Evolutionary conservation across 75 land plant genomes (phyloP), one percentile per base, ranked within the genome.

Genomic region (Pinus albicaulis): DNA sequence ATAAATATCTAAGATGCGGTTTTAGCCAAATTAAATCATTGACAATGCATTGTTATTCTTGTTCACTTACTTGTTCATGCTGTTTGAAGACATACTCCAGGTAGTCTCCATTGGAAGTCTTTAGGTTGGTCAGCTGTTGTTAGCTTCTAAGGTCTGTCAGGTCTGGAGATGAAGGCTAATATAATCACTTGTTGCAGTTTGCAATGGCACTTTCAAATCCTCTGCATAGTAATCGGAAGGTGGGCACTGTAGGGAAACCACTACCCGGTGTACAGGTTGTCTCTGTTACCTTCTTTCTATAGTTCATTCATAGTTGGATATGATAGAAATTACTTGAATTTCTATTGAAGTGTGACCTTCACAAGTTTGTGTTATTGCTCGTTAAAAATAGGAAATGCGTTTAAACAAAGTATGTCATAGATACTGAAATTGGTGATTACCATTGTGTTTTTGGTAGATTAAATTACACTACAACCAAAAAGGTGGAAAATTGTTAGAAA

Each of bases 201-300:
- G 96, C 81, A 31, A 98, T 98, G 99, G 95, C 91, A 57, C 76
- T 98, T 31, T 92, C 99, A 57, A 98, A 98, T 87, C 98, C 99
- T 56, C 85, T 95, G 55, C 77, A 76, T 69, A 98, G 98, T 71
- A 71, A 58, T 24, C 79, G 99, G 12, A 92, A 91, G 73, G 82
- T 87, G 64, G 98, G 99, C 26, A 92, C 92, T 72, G 98, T 95
- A 76, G 99, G 98, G 52, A 95, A 87, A 72, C 95, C 99, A 58
- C 85, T 98, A 22, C 95, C 95, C 57, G 92, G 96, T 58, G 93
- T 98, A 57, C 74, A 95, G 99, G 99, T 98, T 56, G 8, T 22
- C 14, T 41, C 71, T 41, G 41, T 5, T 68, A 68, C 71, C 53
- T 68, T 68, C 23, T 41, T 63, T 23, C 19, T 13, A 63, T 7